A percentile compares a stretch with the other conserved stretches of the same genome.
phyloP scores from a whole-genome alignment of 352 stramenopile genomes.

The Pythium phragmitis region DNA sequence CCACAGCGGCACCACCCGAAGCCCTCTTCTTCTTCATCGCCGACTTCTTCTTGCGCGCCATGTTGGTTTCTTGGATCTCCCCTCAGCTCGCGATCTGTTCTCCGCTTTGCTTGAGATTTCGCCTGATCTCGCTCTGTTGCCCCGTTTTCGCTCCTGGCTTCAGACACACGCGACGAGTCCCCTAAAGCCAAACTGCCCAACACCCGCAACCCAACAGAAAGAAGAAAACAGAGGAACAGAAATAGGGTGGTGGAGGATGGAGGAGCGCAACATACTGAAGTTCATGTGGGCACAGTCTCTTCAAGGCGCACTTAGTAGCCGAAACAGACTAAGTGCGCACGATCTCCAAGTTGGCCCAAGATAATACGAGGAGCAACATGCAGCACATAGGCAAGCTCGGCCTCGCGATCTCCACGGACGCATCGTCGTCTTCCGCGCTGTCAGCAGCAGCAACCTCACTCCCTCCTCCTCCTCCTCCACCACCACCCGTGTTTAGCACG shows the following conservation, averaged over 20 bases:
- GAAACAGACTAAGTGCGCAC: not conserved
- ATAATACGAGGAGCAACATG: not conserved
- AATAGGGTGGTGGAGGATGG: not conserved
- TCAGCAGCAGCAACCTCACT: not conserved
- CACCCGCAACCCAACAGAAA: slow-evolving; percentile 1
- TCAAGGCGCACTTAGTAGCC: not conserved
- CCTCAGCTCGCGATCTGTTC: slow-evolving; percentile 11
- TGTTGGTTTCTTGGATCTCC: not conserved
- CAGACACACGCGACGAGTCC: slow-evolving; percentile 14
- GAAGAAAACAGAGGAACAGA: slow-evolving; percentile 15
- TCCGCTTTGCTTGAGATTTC: not conserved
- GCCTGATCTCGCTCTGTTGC: too few species aligned
- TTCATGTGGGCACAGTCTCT: not conserved
- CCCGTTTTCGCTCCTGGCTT: not conserved
- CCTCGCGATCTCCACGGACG: slow-evolving; percentile 25
- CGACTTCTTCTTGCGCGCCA: slow-evolving; percentile 22
- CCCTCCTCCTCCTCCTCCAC: slow-evolving; percentile 7
- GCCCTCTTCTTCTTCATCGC: slow-evolving; percentile 6
- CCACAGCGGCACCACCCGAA: slow-evolving; percentile 21
- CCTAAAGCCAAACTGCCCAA: not conserved
- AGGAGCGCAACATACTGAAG: slow-evolving; percentile 16
- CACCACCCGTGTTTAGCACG: slow-evolving; percentile 43
- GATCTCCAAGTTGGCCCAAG: not conserved
- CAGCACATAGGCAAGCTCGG: slow-evolving; percentile 14
- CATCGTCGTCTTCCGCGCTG: not conserved